Base-by-base conservation (phyloP, 1,139 yeast species). In the Diutina mesorugosa region DNA sequence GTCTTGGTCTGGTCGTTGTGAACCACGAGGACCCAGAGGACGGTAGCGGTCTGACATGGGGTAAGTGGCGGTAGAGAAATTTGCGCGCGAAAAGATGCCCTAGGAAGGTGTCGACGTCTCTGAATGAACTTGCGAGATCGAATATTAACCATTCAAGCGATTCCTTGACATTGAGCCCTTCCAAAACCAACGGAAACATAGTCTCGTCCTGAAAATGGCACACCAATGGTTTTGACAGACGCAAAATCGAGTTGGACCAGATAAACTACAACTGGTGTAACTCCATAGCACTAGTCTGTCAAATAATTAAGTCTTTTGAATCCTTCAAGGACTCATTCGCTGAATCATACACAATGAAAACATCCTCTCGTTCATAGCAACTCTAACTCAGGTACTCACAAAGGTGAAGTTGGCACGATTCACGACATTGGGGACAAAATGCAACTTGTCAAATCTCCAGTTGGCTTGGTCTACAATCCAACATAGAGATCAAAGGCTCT, bases 41-140 rank as follows among this genome's bases (percentile, higher is more conserved):
- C 51, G 51, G 29, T 47, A 47, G 35, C 51, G 35, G 51, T 47
- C 51, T 29, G 51, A 47, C 51, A 47, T 47, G 51, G 29, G 35
- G 29, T 26, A 35, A 35, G 41, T 35, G 41, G 16, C 35, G 51
- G 18, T 28, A 28, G 29, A 47, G 51, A 47, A 47, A 47, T 47
- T 47, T 47, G 51, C 51, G 51, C 51, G 51, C 51, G 51, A 47
- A 47, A 47, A 47, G 51, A 47, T 47, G 51, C 35, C 35, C 41
- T 35, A 35, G 41, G 10, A 35, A 35, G 14, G 14, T 35, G 41
- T 35, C 41, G 14, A 10, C 41, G 14, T 10, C 41, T 9, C 41
- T 35, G 10, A 35, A 10, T 12, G 14, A 35, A 9, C 41, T 35
- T 35, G 41, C 41, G 41, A 35, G 14, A n/a, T n/a, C 41, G 10